Percentiles rank a stretch among this genome's conserved stretches.
Evolutionary conservation across 73 alveolate genomes (phyloP).

Genomic region (Symbiodinium pilosum): DNA sequence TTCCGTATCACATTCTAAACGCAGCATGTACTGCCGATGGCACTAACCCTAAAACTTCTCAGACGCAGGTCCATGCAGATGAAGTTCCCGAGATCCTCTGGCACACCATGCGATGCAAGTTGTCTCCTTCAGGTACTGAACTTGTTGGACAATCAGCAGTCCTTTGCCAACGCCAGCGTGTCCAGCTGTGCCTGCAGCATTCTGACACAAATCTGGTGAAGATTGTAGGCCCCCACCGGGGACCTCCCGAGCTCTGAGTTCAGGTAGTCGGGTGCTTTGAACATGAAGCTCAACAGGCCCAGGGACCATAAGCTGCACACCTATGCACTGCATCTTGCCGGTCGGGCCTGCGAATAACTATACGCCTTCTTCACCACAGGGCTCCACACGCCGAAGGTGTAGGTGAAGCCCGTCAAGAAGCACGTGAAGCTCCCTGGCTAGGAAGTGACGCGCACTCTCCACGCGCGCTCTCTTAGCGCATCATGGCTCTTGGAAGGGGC

Average conservation of each 20-base stretch:
- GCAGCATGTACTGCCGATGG: too few species aligned
- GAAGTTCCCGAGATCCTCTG: conserved; percentile 4
- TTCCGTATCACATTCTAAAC: too few species aligned
- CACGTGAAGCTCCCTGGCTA: conserved; percentile 65
- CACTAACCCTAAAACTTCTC: background rate
- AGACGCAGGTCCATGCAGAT: conserved; percentile 16
- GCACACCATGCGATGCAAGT: background rate
- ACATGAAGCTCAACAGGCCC: too few species aligned
- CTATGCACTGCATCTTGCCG: too few species aligned
- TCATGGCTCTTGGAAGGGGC: too few species aligned
- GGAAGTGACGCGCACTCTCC: background rate
- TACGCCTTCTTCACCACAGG: conserved; percentile 54
- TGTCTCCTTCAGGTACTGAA: background rate
- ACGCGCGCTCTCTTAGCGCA: too few species aligned
- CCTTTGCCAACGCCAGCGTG: conserved; percentile 74
- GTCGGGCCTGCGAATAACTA: conserved; percentile 38
- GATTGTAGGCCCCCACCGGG: too few species aligned
- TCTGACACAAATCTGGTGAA: too few species aligned
- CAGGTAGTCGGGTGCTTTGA: too few species aligned
- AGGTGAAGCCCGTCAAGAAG: conserved; percentile 75
- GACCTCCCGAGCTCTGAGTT: too few species aligned
- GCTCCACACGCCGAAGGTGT: conserved; percentile 86
- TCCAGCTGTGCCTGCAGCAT: conserved; percentile 56
- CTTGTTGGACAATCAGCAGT: background rate
- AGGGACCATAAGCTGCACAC: too few species aligned